Evolutionary conservation across 139 green algal genomes (phyloP).

Genomic region (Tetradesmus lagerheimii): DNA sequence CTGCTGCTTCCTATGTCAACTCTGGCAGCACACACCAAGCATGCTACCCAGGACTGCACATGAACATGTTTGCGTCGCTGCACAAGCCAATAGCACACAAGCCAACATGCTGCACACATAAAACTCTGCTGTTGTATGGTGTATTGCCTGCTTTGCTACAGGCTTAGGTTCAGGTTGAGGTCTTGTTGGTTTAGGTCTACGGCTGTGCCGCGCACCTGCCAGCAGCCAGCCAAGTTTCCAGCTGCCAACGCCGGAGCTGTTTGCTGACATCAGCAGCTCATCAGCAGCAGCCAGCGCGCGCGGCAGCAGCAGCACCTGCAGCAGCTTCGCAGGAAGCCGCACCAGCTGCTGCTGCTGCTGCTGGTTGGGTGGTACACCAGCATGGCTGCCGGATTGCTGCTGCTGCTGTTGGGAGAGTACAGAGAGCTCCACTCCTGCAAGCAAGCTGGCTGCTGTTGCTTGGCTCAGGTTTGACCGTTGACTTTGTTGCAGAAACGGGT

Average conservation of each 20-base stretch:
- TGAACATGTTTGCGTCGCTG: too few relatives aligned
- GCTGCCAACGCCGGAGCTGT: neutral
- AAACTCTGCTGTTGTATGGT: neutral
- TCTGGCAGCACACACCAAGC: too few relatives aligned
- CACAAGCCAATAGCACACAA: too few relatives aligned
- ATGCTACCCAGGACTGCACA: too few relatives aligned
- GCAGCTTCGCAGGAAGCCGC: neutral
- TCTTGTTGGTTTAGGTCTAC: neutral
- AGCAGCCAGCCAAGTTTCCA: constrained; percentile 45
- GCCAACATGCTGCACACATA: too few relatives aligned
- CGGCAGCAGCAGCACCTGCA: constrained; percentile 14
- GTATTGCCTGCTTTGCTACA: too few relatives aligned
- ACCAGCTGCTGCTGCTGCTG: neutral
- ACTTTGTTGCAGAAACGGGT: constrained; percentile 27
- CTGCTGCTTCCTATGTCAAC: too few relatives aligned
- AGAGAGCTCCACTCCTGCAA: neutral
- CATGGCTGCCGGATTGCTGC: neutral
- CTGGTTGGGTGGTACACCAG: neutral
- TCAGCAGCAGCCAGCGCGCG: neutral
- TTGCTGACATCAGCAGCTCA: neutral
- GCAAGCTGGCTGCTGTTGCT: neutral
- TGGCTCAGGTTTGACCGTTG: neutral
- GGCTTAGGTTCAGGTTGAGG: too few relatives aligned
- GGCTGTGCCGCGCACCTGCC: neutral
- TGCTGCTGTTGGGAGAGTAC: constrained; percentile 12